These are phyloP conservation scores for Penicillium palitans DNA, from an alignment of 2,329 filamentous ascomycete genomes.

Conservation along the genomic window DNA sequence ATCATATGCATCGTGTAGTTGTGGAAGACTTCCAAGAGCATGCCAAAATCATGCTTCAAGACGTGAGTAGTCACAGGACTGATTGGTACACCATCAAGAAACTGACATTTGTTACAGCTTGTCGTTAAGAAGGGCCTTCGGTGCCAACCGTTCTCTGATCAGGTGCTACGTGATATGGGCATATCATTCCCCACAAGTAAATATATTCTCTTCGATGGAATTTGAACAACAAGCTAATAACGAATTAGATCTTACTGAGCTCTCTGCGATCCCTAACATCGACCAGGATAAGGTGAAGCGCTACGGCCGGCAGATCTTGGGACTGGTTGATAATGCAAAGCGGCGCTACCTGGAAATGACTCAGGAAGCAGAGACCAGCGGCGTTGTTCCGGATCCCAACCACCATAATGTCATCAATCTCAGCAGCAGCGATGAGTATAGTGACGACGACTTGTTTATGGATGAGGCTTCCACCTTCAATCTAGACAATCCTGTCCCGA, in stretches of 20 bases:
- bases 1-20: slow-evolving; percentile 45
- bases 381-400: slow-evolving; percentile 47
- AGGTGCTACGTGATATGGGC: slow-evolving; percentile 50
- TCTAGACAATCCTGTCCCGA: slow-evolving; percentile 23
- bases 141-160: slow-evolving; percentile 50
- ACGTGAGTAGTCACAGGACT: slow-evolving; percentile 33
- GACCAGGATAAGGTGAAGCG: slow-evolving; percentile 47
- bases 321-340: slow-evolving; percentile 42
- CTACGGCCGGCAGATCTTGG: slow-evolving; percentile 47
- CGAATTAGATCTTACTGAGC: slow-evolving; percentile 38
- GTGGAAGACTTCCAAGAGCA: slow-evolving; percentile 50
- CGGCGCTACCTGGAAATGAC: slow-evolving; percentile 46
- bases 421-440: slow-evolving; percentile 45
- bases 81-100: background rate
- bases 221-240: slow-evolving; percentile 12
- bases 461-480: slow-evolving; percentile 29
- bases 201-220: background rate
- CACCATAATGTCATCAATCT: slow-evolving; percentile 49
- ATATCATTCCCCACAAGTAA: slow-evolving; percentile 48
- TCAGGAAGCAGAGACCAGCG: slow-evolving; percentile 51
- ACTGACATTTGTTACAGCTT: slow-evolving; percentile 33
- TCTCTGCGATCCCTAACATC: slow-evolving; percentile 44
- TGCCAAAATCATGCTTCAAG: slow-evolving; percentile 46
- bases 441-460: slow-evolving; percentile 36
- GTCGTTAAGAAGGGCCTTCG: slow-evolving; percentile 47